Base-by-base conservation (phyloP, 2,329 filamentous ascomycete species). In the Cordyceps javanica region DNA sequence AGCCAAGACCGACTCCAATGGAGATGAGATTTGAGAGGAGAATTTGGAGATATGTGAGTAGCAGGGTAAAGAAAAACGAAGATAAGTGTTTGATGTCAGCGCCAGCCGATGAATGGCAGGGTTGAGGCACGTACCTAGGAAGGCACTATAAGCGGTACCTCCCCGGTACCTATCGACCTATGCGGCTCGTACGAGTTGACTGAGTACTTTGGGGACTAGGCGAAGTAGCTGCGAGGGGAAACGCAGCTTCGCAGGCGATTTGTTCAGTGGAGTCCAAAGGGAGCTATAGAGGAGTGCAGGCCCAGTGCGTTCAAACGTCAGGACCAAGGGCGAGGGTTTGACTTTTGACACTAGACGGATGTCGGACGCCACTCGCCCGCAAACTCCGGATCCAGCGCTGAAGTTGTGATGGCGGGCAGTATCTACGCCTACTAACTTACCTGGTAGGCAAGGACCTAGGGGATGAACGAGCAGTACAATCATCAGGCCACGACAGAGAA, bases 351-450 rank as follows among this genome's bases (percentile, higher is more conserved):
- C 54, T 39, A 41, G 16, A 28, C 55, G 55, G 26, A 32, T 57
- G 46, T 42, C 55, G 55, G 44, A 41, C 26, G 32, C 30, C 34
- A 25, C 34, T 57, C 28, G 48, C 41, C 55, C 46, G 55, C 48
- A 52, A 58, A 58, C 46, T 53, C 55, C 55, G 55, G 48, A 58
- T 51, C 48, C 55, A 52, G 46, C 48, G 9, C 13, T 8, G 51
- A 44, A 30, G 23, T 36, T n/a, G 26, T 25, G 11, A 32, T 25
- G 30, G 6, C n/a, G n/a, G n/a, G n/a, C n/a, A n/a, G n/a, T n/a
- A n/a, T n/a, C n/a, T n/a, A n/a, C n/a, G n/a, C n/a, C n/a, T n/a
- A n/a, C n/a, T n/a, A n/a, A n/a, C n/a, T n/a, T n/a, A n/a, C n/a
- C n/a, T n/a, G n/a, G n/a, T n/a, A n/a, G n/a, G n/a, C n/a, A n/a